Percentiles rank a stretch among this genome's conserved stretches.
These are phyloP conservation scores for Fusarium sp. DNA, from an alignment of 2,329 filamentous ascomycete genomes.

Conservation along the genomic window DNA sequence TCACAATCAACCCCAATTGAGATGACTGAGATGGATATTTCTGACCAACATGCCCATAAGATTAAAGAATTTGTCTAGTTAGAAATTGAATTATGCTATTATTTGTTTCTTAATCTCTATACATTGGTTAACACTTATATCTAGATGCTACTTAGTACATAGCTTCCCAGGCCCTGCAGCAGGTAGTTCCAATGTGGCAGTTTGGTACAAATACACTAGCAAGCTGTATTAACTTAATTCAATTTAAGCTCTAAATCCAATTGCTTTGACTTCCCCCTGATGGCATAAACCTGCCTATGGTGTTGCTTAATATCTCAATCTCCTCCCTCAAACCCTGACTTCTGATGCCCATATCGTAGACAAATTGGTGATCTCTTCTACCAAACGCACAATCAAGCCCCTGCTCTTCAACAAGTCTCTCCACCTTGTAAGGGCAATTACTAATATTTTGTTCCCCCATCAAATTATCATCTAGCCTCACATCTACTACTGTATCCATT, in stretches of 20 bases:
- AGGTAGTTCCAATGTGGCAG: neutral
- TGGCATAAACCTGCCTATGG: neutral
- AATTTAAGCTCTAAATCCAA: neutral
- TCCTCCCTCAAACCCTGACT: neutral
- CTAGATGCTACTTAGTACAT: neutral
- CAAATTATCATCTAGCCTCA: neutral
- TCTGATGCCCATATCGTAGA: neutral
- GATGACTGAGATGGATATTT: neutral
- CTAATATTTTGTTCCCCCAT: neutral
- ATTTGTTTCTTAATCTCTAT: neutral
- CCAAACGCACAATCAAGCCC: neutral
- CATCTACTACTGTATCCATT: neutral
- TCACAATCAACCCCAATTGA: neutral
- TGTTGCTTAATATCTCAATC: neutral
- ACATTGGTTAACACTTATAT: neutral
- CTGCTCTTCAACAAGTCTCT: neutral
- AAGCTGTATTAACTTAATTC: neutral
- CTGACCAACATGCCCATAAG: neutral
- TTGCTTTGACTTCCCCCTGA: neutral
- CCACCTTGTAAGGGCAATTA: neutral
- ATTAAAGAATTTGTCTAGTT: neutral
- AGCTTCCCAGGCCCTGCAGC: neutral
- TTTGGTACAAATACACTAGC: neutral
- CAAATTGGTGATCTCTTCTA: neutral
- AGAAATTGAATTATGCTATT: neutral